Evolutionary conservation across 495 filamentous ascomycete genomes (phyloP).

Genomic region (Xylaria palmicola): DNA sequence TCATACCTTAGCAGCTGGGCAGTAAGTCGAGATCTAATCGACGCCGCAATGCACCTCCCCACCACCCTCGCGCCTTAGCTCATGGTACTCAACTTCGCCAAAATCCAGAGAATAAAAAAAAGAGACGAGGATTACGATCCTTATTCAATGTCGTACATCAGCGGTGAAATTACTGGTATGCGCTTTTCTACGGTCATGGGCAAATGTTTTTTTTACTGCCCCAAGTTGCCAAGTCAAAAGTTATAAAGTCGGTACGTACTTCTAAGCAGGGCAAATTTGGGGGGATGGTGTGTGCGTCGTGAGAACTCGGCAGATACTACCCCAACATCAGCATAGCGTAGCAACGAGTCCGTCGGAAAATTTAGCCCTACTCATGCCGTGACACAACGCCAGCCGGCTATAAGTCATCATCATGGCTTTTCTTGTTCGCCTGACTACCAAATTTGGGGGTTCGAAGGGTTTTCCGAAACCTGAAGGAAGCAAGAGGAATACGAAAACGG

Average conservation of each 20-base stretch:
- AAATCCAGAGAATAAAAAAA: no score
- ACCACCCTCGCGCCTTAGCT: background rate
- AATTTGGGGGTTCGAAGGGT: background rate
- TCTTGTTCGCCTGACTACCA: no score
- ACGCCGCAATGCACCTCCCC: background rate
- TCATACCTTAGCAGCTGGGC: no score
- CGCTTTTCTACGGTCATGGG: background rate
- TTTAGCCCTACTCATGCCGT: no score
- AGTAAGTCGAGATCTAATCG: background rate
- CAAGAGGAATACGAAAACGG: background rate
- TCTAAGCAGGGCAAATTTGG: no score
- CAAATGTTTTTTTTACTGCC: background rate
- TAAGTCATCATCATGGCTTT: no score
- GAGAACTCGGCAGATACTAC: background rate
- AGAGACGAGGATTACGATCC: background rate
- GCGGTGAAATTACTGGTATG: background rate
- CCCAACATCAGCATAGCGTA: slow-evolving; percentile 1
- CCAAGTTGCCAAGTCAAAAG: no score
- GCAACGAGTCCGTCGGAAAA: no score
- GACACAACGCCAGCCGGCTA: no score
- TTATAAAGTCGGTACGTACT: no score
- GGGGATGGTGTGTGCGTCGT: no score
- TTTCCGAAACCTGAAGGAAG: slow-evolving; percentile 4
- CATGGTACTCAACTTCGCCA: no score
- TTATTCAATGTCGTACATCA: background rate